Evolutionary conservation across 1,284 basidiomycete genomes (phyloP).

Genomic region (Sparassis latifolia): DNA sequence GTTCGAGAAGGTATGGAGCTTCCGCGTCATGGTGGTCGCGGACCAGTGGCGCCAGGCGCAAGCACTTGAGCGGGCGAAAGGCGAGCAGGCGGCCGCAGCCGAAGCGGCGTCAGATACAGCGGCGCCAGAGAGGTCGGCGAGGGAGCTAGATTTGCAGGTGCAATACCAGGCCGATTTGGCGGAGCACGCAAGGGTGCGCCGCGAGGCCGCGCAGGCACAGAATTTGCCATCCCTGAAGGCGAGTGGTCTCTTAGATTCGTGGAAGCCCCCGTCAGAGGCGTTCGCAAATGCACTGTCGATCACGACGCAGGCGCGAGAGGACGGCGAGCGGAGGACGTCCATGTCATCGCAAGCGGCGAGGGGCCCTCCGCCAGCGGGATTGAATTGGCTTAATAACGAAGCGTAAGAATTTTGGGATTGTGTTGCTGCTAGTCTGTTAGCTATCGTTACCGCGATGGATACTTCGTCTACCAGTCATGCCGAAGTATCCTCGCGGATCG

Average conservation of each 20-base stretch:
- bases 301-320: slow-evolving; percentile 4
- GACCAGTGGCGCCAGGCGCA: slow-evolving; percentile 26
- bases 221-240: slow-evolving; percentile 67
- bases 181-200: slow-evolving; percentile 7
- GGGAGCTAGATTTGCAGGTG: slow-evolving; percentile 1
- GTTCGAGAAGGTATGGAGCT: slow-evolving; percentile 61
- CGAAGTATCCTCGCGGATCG: too few species aligned
- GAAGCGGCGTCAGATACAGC: slow-evolving; percentile 3
- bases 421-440: too few species aligned
- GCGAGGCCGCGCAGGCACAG: slow-evolving; percentile 19
- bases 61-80: slow-evolving; percentile 12
- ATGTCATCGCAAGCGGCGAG: slow-evolving; percentile 1
- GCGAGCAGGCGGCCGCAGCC: slow-evolving; percentile 4
- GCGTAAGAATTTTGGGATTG: slow-evolving; percentile 3
- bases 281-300: slow-evolving; percentile 19
- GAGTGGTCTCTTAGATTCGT: slow-evolving; percentile 60
- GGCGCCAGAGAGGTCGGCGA: not conserved
- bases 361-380: slow-evolving; percentile 13
- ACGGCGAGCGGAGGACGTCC: slow-evolving; percentile 4
- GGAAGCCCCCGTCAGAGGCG: slow-evolving; percentile 24
- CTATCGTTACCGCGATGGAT: too few species aligned
- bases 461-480: too few species aligned
- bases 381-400: slow-evolving; percentile 20
- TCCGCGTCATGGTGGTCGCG: slow-evolving; percentile 24
- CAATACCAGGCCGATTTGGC: slow-evolving; percentile 11